These are phyloP conservation scores for Prillingera fragicola DNA, from an alignment of 1,284 basidiomycete genomes.

Conservation along the genomic window DNA sequence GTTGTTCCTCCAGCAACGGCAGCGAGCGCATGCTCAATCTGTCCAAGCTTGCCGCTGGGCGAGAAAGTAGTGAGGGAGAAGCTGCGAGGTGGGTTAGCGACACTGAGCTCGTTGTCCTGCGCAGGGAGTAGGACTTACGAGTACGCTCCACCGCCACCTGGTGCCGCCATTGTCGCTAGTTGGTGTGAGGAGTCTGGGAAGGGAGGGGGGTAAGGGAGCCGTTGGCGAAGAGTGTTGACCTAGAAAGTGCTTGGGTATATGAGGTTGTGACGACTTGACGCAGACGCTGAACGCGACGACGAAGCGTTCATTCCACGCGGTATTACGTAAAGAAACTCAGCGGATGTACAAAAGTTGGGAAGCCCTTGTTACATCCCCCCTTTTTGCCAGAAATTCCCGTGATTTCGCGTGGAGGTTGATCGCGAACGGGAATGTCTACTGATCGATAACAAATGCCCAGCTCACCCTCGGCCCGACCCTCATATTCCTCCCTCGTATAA, in stretches of 20 bases:
- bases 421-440: background rate
- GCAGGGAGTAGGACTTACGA: conserved; percentile 33
- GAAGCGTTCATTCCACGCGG: too few relatives aligned
- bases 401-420: background rate
- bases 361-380: background rate
- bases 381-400: background rate
- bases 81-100: conserved; percentile 51
- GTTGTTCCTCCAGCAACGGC: conserved; percentile 96
- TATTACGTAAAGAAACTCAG: too few relatives aligned
- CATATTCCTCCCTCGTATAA: too few relatives aligned
- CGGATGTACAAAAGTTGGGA: too few relatives aligned
- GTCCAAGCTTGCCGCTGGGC: conserved; percentile 94
- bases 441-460: background rate
- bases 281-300: too few relatives aligned
- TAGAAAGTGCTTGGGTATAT: too few relatives aligned
- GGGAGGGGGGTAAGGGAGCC: background rate
- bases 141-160: conserved; percentile 49
- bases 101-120: too few relatives aligned
- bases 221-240: too few relatives aligned
- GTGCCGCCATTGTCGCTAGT: conserved; percentile 40
- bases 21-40: conserved; percentile 98
- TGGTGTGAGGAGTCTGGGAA: background rate
- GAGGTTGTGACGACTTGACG: too few relatives aligned
- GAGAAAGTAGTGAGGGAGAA: conserved; percentile 99
- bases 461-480: too few relatives aligned